Evolutionary conservation across 768 basidiomycete genomes (phyloP), one percentile per base, ranked within the genome.

Genomic region (Trametes villosa): DNA sequence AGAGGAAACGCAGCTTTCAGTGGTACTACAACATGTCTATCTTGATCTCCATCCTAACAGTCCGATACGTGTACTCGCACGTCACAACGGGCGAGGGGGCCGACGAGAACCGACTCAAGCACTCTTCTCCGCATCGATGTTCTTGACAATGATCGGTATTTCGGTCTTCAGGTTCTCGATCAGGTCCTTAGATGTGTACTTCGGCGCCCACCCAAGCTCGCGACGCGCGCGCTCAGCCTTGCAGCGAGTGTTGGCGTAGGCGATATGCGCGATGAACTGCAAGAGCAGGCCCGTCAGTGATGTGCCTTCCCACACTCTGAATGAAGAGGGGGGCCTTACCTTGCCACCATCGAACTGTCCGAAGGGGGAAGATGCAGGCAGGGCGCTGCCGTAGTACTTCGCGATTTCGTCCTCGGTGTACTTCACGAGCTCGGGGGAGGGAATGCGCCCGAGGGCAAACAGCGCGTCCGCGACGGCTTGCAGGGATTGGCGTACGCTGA

Each of bases 121-220:
- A 17, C 33, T 51, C 50, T 36, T 51, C 29, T 42, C 27, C n/a
- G 50, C 50, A 11, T 52, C 31, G 9, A 18, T 33, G 15, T 40
- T 47, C 46, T n/a, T 27, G 15, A 48, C 33, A 11, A 47, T 15
- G 6, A 64, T 64, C 60, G 77, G 76, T 1, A 82, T 76, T 67
- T 85, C 82, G 3, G 71, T 66, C 49, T 75, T 73, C 40, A 86
- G 75, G 57, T 78, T 81, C 24, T 69, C 72, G n/a, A 86, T 62
- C 71, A 85, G 76, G 67, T 85, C 83, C 52, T 76, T 65, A 12
- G 77, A 81, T 8, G 70, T 77, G 64, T 77, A 76, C 55, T 65
- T 76, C 13, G 85, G 82, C 49, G 77, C 77, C 84, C 84, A 86
- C 13, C 85, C 84, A 49, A 85, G 63, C 9, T 69, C 67, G 15